These are phyloP conservation scores for Gracilaria gracilis DNA, from an alignment of 23 red algal species.

Conservation along the genomic window DNA sequence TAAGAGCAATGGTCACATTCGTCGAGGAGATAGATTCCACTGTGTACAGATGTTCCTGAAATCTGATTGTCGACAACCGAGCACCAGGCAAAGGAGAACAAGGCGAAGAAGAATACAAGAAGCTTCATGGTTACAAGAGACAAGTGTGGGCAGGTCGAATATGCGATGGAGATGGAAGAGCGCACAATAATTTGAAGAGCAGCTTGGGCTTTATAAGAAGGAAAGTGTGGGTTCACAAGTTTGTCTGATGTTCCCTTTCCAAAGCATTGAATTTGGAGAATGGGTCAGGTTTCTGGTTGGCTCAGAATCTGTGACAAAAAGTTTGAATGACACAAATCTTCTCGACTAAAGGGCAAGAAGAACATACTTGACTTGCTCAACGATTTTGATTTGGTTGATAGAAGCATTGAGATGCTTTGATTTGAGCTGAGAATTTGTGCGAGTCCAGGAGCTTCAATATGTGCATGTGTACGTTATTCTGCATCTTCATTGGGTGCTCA, in stretches of 20 bases:
- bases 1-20: constrained; percentile 39
- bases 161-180: not conserved
- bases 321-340: not conserved
- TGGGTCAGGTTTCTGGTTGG: not conserved
- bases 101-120: not conserved
- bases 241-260: not conserved
- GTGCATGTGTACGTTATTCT: too few species aligned
- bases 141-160: not conserved
- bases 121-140: not conserved
- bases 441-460: too few species aligned
- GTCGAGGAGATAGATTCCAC: not conserved
- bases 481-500: too few species aligned
- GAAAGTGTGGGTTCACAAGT: not conserved
- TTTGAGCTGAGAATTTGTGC: too few species aligned
- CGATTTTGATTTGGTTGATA: too few species aligned
- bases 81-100: not conserved
- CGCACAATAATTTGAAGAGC: not conserved
- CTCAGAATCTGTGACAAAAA: not conserved
- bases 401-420: too few species aligned
- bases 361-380: too few species aligned
- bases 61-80: not conserved
- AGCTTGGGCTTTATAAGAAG: not conserved
- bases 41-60: not conserved
- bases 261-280: not conserved
- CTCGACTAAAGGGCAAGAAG: not conserved